Evolutionary conservation across 345 rosid genomes (phyloP).

Genomic region (Theobroma cacao): DNA sequence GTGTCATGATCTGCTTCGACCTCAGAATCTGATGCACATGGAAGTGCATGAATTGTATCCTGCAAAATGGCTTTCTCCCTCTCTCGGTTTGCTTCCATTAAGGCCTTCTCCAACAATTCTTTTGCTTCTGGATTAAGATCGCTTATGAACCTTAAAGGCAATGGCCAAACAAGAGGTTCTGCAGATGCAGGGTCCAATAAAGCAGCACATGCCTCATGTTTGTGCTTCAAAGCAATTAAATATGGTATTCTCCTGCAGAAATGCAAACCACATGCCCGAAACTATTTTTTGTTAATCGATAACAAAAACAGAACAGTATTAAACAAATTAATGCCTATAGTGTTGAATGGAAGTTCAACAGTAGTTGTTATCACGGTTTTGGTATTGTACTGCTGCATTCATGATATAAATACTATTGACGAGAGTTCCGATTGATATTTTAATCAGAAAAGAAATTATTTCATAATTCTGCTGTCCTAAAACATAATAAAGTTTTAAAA

Average conservation of each 20-base stretch:
- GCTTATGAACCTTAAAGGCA: constrained; percentile 90
- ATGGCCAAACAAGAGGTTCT: constrained; percentile 98
- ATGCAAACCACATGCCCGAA: background rate
- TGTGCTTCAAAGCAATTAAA: constrained; percentile 46
- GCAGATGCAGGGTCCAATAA: constrained; percentile 85
- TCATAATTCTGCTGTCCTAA: background rate
- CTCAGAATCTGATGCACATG: constrained; percentile 37
- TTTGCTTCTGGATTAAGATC: constrained; percentile 87
- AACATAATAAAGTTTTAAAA: background rate
- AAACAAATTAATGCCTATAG: background rate
- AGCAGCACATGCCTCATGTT: constrained; percentile 48
- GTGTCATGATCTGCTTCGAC: constrained; percentile 23
- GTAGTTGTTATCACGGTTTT: too few species aligned
- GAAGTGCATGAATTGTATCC: constrained; percentile 23
- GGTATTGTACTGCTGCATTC: too few species aligned
- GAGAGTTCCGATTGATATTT: background rate
- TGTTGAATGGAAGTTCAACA: background rate
- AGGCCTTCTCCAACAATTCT: constrained; percentile 71
- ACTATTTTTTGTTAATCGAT: background rate
- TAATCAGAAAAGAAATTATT: background rate
- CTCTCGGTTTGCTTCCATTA: constrained; percentile 70
- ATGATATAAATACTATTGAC: too few species aligned
- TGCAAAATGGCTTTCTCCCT: constrained; percentile 44
- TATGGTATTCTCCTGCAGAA: constrained; percentile 48
- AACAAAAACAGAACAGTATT: background rate